phyloP scores from a whole-genome alignment of 805 yeast genomes.

The Sugiyamaella mastotermitis region DNA sequence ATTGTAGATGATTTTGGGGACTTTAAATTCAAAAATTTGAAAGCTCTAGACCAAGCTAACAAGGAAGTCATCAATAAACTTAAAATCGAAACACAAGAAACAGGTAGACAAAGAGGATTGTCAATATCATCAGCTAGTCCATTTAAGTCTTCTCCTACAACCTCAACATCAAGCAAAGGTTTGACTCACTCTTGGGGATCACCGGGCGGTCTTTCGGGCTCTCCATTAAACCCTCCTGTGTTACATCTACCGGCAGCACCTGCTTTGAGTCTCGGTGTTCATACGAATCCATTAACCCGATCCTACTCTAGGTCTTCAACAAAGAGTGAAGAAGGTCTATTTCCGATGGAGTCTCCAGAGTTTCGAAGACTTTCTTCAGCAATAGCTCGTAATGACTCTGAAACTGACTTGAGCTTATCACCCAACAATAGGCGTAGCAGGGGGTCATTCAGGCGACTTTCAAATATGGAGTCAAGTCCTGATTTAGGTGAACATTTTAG shows the following conservation, averaged over 20 bases:
- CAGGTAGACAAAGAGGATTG: slow-evolving; percentile 32
- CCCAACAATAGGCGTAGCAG: slow-evolving; percentile 5
- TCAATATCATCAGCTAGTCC: slow-evolving; percentile 37
- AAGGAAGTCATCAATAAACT: slow-evolving; percentile 85
- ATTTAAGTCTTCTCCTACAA: not conserved
- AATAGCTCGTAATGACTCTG: no score
- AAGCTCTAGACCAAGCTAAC: slow-evolving; percentile 88
- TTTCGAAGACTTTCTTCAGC: no score
- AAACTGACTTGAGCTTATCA: slow-evolving; percentile 30
- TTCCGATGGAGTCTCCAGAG: slow-evolving; percentile 35
- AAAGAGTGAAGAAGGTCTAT: slow-evolving; percentile 1
- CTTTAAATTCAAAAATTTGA: slow-evolving; percentile 80
- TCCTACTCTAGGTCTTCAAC: slow-evolving; percentile 1
- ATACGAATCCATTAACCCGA: not conserved
- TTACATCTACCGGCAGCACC: no score
- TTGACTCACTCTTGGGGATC: slow-evolving; percentile 1
- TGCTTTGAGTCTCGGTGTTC: not conserved
- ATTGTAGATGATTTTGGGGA: slow-evolving; percentile 74
- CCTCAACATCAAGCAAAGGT: slow-evolving; percentile 23
- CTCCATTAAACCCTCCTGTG: not conserved
- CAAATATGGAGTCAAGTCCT: slow-evolving; percentile 21
- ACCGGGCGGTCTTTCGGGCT: not conserved
- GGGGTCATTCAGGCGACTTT: slow-evolving; percentile 12
- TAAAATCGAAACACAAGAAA: slow-evolving; percentile 74
- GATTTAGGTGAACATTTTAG: slow-evolving; percentile 21